These are phyloP conservation scores for Bromus sterilis DNA, from an alignment of 176 grass and related monocot species.

Conservation along the genomic window DNA sequence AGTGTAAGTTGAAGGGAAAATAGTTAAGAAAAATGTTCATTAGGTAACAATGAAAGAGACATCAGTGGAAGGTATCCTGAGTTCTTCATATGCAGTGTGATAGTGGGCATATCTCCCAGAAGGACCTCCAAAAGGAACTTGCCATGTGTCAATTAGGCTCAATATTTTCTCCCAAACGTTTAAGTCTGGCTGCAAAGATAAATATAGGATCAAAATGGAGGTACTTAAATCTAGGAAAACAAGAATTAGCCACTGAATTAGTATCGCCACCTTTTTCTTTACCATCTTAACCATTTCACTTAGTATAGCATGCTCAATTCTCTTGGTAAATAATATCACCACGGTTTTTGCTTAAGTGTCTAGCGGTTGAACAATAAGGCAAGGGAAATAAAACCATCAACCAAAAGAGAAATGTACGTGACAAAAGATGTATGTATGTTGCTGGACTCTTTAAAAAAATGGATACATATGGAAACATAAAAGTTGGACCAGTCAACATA, in stretches of 20 bases:
- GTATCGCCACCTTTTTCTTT: constrained; percentile 85
- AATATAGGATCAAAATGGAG: constrained; percentile 23
- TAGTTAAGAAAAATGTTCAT: not conserved
- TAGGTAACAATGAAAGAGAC: not conserved
- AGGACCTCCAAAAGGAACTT: constrained; percentile 97
- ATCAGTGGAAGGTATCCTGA: constrained; percentile 52
- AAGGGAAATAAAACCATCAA: constrained; percentile 21
- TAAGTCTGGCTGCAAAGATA: constrained; percentile 75
- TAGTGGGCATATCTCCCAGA: constrained; percentile 80
- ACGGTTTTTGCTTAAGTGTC: constrained; percentile 99
- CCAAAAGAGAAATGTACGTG: not conserved
- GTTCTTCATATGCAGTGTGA: constrained; percentile 88
- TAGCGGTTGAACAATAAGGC: constrained; percentile 47
- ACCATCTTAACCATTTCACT: constrained; percentile 99
- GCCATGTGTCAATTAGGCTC: constrained; percentile 92
- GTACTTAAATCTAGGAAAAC: constrained; percentile 13
- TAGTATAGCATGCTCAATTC: constrained; percentile 91
- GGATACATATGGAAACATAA: not conserved
- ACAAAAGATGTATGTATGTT: not conserved
- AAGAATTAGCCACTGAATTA: constrained; percentile 3
- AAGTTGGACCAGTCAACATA: not conserved
- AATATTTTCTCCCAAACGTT: constrained; percentile 93
- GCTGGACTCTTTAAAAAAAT: not conserved
- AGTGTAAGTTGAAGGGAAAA: not conserved
- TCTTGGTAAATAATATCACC: constrained; percentile 80